Evolutionary conservation across 2,329 filamentous ascomycete species (phyloP), one percentile per base, ranked within the genome.

Genomic region (Orbilia javanica): DNA sequence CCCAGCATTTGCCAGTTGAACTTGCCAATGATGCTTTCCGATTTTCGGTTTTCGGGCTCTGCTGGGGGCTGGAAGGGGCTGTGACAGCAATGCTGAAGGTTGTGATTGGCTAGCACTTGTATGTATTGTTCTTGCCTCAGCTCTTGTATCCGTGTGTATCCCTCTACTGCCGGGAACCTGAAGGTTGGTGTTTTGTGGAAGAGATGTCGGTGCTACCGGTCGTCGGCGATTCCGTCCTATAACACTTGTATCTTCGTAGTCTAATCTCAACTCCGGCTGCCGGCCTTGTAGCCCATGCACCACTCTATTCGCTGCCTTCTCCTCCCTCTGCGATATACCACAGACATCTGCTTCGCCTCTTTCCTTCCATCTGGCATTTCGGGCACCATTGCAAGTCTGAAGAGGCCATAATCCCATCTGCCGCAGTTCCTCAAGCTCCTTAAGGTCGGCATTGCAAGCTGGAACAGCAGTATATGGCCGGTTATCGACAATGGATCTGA

Each of bases 401-500:
- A 67, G 66, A n/a, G 70, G 68, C 68, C 72, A 73, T 44, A 80
- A 20, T 7, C 68, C 65, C 31, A 62, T 60, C 46, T 67, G 55
- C 42, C 62, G 64, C 13, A 50, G 62, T 15, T 76, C 62, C 36
- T 80, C 64, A 7, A 73, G 66, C 27, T 79, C 73, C 1, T 69
- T 18, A 22, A 78, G 79, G 62, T 65, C 75, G 39, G 66, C 50
- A 55, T 53, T 46, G 46, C 69, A 68, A 31, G 53, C 72, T 25
- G 66, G 44, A n/a, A 74, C 62, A n/a, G 67, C 66, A 31, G 50
- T 73, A 57, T 76, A 79, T 15, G 69, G 66, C 50, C 68, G 70
- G 20, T 65, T 79, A 39, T 80, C 80, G 29, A 81, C 29, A 50
- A 81, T 65, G 55, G 78, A 72, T 60, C 79, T 80, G 25, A 81